Evolutionary conservation across 108 stramenopile genomes (phyloP).

Genomic region (Cyclotella kingstonii): DNA sequence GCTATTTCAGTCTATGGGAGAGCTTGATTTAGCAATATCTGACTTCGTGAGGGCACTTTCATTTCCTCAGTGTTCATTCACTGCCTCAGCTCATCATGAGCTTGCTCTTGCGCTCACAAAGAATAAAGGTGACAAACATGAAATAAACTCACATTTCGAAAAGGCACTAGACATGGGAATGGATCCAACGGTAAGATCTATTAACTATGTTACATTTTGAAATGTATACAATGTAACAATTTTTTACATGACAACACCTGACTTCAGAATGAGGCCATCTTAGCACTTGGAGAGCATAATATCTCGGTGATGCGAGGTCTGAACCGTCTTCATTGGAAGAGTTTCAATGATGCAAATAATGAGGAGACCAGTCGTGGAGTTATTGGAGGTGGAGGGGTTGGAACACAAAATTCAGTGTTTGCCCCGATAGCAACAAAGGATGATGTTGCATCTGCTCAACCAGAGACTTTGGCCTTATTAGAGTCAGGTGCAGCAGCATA

Average conservation of each 20-base stretch:
- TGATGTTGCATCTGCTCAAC: conserved; percentile 23
- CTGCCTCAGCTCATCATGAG: conserved; percentile 37
- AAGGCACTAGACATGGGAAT: conserved; percentile 40
- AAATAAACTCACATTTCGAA: conserved; percentile 41
- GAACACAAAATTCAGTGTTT: conserved; percentile 35
- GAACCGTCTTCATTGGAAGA: conserved; percentile 41
- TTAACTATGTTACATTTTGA: background rate
- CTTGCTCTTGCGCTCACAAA: conserved; percentile 32
- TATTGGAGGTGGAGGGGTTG: conserved; percentile 42
- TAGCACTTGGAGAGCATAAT: conserved; percentile 41
- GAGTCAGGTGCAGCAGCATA: conserved; percentile 47
- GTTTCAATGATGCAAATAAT: conserved; percentile 1
- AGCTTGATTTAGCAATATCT: conserved; percentile 23
- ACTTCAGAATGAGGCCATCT: conserved; percentile 34
- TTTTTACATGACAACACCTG: background rate
- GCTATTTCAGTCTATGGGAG: conserved; percentile 16
- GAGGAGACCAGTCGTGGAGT: conserved; percentile 27
- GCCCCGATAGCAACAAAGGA: conserved; percentile 18
- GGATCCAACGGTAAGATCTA: conserved; percentile 28
- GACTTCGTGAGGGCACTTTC: conserved; percentile 41
- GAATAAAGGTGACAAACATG: conserved; percentile 30
- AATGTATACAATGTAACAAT: background rate
- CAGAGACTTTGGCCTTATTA: conserved; percentile 34
- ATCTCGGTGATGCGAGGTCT: conserved; percentile 38
- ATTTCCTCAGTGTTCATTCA: conserved; percentile 22